Conservation (phyloP, 108 stramenopile species). For the Nitzschia sp. region DNA sequence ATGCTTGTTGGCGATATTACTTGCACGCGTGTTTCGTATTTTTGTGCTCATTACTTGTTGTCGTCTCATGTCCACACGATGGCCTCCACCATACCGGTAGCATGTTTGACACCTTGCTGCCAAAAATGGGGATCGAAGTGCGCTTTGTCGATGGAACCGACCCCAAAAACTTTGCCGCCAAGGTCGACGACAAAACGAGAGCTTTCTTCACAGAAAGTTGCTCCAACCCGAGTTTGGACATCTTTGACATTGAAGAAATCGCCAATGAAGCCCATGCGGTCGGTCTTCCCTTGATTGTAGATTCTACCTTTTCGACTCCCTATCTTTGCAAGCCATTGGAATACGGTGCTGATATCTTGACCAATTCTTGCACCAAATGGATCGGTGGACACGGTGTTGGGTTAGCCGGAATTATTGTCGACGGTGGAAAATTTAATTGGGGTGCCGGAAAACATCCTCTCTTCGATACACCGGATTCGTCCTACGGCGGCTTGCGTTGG, state of each 20-base stretch:
- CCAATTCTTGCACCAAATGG: constrained; percentile 89
- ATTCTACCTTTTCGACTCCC: constrained; percentile 83
- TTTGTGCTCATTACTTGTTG: constrained; percentile 5
- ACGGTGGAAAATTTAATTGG: constrained; percentile 64
- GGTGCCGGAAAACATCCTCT: constrained; percentile 81
- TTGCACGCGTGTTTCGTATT: no score
- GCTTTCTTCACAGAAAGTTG: constrained; percentile 78
- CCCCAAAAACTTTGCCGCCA: constrained; percentile 42
- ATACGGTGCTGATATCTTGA: constrained; percentile 82
- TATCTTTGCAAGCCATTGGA: constrained; percentile 86
- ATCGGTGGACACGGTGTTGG: constrained; percentile 65
- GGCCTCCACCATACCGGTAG: constrained; percentile 34
- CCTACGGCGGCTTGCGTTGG: constrained; percentile 77
- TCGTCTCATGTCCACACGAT: no score
- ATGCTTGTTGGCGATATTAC: background rate
- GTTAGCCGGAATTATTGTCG: constrained; percentile 75
- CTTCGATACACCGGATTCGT: constrained; percentile 62
- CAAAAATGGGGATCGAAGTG: constrained; percentile 76
- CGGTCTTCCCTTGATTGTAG: constrained; percentile 87
- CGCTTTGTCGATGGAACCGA: constrained; percentile 75
- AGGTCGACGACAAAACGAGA: constrained; percentile 81
- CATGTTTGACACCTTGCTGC: constrained; percentile 76
- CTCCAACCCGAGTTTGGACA: constrained; percentile 71
- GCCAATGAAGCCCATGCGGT: constrained; percentile 48
- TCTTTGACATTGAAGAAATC: constrained; percentile 72